Evolutionary conservation across 306 rosid genomes (phyloP), one percentile per base, ranked within the genome.

Genomic region (Acmispon strigosus): DNA sequence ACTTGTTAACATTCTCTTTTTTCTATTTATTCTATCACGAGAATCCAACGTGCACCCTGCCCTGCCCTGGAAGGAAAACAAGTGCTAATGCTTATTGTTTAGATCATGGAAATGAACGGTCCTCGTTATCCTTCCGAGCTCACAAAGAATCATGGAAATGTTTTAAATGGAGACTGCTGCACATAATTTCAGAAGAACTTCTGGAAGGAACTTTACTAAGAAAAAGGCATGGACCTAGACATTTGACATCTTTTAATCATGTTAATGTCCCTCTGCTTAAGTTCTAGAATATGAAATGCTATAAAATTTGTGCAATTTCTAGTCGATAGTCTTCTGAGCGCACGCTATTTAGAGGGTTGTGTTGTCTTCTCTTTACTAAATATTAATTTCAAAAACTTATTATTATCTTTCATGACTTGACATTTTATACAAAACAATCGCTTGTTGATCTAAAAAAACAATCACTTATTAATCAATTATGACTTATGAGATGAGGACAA

Each of bases 41-140:
- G 63, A 74, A 57, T 58, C 78, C 17, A 36, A 71, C 47, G 53
- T 53, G 67, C 42, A 27, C 24, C 57, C 15, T 37, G 41, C 24
- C 57, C 15, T 37, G 41, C 56, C 42, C 55, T 51, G 13, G 6
- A 78, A 54, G 61, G 52, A 81, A 83, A 78, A 50, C 67, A n/a
- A 13, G 51, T 52, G 51, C 20, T 12, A 56, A 53, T 63, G 65
- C 49, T 48, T 18, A 68, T 8, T 39, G 43, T 1, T 39, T 5
- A 39, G 63, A 72, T 64, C 4, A 44, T 43, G 10, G 14, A 65
- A 32, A 45, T 8, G 88, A 79, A 79, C 10, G 88, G 87, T 49
- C 57, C 39, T 51, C 16, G n/a, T 80, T 41, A 66, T 59, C 65
- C 69, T 36, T 12, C 58, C 18, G 9, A 69, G 66, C 49, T 44